Base-by-base conservation (phyloP, 768 basidiomycete species). In the Tulasnella sp. region DNA sequence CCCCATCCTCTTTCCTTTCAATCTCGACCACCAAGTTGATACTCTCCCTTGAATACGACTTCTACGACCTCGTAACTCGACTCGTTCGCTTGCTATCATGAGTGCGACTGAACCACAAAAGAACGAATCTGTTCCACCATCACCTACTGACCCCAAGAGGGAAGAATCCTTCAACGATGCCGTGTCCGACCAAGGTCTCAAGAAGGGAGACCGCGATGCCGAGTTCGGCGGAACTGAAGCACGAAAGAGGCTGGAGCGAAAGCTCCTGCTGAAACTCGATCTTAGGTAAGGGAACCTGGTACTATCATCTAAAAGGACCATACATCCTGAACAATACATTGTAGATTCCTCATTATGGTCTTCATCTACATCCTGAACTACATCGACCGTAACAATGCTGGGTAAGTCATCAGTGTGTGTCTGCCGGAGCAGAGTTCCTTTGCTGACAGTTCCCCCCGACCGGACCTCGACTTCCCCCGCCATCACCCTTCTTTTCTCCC, bases 351-450 rank as follows among this genome's bases (percentile, higher is more conserved):
- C 26, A 83, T 85, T 73, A 77, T 84, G 6, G 79, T 84, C 44
- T 75, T 83, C 42, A 80, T 84, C 32, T 85, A 85, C 73, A 82
- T 84, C 72, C 78, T 85, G 72, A 85, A 84, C 78, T 84, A 82
- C 72, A 85, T 91, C 71, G 90, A 91, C 78, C 83, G 90, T 39
- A 91, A 90, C 76, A 90, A 90, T 76, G 88, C 84, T 39, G 81
- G 85, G 88, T 89, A 78, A 74, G 83, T 78, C 35, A 59, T 59
- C 52, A n/a, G 29, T 29, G 22, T 29, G 22, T 59, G 52, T 59
- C 52, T 59, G 17, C 52, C 47, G n/a, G 69, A 22, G 34, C 36
- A 32, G 26, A 70, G 37, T 52, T 8, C 67, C 8, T 69, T 71
- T 66, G 42, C 37, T 4, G 16, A 62, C 8, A 66, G n/a, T 62